phyloP scores from a whole-genome alignment of 2,329 filamentous ascomycete species.

The Ophiosphaerella herpotricha region DNA sequence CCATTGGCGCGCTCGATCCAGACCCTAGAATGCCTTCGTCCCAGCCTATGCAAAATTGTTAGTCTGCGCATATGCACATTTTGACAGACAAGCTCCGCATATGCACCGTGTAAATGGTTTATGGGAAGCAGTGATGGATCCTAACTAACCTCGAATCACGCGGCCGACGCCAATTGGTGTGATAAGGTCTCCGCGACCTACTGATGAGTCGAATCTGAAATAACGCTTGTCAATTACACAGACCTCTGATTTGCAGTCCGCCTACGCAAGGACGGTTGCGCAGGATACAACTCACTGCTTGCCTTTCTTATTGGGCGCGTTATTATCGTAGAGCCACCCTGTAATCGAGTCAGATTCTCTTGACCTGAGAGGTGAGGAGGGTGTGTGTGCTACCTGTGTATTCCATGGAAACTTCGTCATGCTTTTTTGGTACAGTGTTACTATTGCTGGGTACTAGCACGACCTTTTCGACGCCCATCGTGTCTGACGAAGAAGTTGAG shows the following conservation, averaged over 20 bases:
- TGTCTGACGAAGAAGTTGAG: slow-evolving; percentile 6
- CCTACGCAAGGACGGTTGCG: slow-evolving; percentile 1
- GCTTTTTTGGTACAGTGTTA: slow-evolving; percentile 62
- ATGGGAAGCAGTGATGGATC: background rate
- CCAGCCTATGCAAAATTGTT: slow-evolving; percentile 49
- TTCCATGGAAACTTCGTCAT: slow-evolving; percentile 81
- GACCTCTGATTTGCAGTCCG: slow-evolving; percentile 1
- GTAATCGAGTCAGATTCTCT: slow-evolving; percentile 13
- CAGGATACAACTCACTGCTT: slow-evolving; percentile 62
- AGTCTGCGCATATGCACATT: slow-evolving; percentile 16
- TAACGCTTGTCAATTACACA: slow-evolving; percentile 13
- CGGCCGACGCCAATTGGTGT: slow-evolving; percentile 78
- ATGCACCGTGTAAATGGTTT: slow-evolving; percentile 4
- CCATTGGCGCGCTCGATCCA: slow-evolving; percentile 65
- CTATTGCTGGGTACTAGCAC: slow-evolving; percentile 65
- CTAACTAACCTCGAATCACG: slow-evolving; percentile 78
- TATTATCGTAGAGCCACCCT: slow-evolving; percentile 74
- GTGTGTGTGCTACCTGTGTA: slow-evolving; percentile 66
- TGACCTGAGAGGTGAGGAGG: background rate
- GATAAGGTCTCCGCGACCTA: slow-evolving; percentile 75
- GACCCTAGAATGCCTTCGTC: slow-evolving; percentile 68
- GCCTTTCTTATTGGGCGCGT: slow-evolving; percentile 67
- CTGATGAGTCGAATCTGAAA: slow-evolving; percentile 84
- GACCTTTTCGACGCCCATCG: slow-evolving; percentile 69
- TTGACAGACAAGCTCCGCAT: slow-evolving; percentile 4